A percentile compares a stretch with the other conserved stretches of the same genome.
Conservation (phyloP, 352 stramenopile genomes). For the Pythium oligandrum region DNA sequence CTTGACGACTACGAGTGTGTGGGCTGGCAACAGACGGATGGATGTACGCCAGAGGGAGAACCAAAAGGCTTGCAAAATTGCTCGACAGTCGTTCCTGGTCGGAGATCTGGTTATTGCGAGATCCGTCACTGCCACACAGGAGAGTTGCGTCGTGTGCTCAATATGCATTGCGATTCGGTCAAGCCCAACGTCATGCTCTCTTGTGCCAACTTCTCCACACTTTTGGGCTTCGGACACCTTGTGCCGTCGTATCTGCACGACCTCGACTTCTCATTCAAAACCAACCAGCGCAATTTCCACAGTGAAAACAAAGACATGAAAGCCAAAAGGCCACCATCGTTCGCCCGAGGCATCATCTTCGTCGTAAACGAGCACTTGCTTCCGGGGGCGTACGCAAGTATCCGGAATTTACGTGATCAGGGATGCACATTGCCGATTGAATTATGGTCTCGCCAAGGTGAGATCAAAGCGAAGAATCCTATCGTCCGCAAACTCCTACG, state of each 20-base stretch:
- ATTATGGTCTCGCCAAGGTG: constrained; percentile 37
- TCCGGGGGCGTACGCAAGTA: constrained; percentile 32
- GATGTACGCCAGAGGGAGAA: constrained; percentile 34
- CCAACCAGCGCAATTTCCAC: constrained; percentile 2
- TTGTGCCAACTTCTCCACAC: background rate
- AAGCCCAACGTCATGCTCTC: background rate
- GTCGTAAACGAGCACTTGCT: constrained; percentile 54
- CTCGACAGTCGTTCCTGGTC: constrained; percentile 18
- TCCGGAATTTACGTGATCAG: constrained; percentile 26
- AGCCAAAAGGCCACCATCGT: background rate
- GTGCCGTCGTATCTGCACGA: background rate
- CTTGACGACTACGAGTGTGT: constrained; percentile 27
- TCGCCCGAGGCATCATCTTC: constrained; percentile 34
- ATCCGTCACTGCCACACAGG: constrained; percentile 20
- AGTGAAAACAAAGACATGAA: background rate
- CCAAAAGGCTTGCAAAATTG: constrained; percentile 23
- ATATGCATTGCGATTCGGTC: constrained; percentile 12
- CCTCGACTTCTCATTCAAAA: constrained; percentile 4
- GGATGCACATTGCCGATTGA: constrained; percentile 44
- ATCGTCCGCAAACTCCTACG: constrained; percentile 21
- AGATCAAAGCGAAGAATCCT: constrained; percentile 17
- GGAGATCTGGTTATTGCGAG: constrained; percentile 28
- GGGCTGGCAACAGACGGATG: constrained; percentile 39
- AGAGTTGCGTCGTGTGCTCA: constrained; percentile 20
- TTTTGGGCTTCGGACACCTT: background rate